Evolutionary conservation across 148 eudicot genomes (phyloP).

Genomic region (Spergularia bocconei): DNA sequence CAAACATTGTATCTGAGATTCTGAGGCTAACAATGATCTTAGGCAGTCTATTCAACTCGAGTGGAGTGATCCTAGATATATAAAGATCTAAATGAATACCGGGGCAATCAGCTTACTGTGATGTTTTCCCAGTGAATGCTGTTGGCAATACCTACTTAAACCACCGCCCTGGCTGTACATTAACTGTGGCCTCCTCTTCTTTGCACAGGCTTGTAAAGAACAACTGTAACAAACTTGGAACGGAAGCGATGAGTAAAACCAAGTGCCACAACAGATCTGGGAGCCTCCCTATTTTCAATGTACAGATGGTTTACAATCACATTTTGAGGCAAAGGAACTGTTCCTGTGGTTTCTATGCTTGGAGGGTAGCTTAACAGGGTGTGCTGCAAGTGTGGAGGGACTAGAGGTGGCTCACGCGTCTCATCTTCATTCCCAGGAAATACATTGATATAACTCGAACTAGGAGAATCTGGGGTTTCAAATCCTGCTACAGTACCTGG

Average conservation of each 20-base stretch:
- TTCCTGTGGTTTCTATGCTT: slow-evolving; percentile 38
- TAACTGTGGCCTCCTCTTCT: slow-evolving; percentile 65
- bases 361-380: slow-evolving; percentile 55
- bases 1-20: slow-evolving; percentile 5
- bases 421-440: slow-evolving; percentile 71
- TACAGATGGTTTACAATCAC: slow-evolving; percentile 85
- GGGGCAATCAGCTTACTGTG: slow-evolving; percentile 11
- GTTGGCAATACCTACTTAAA: slow-evolving; percentile 24
- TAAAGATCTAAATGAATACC: slow-evolving; percentile 4
- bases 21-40: slow-evolving; percentile 17
- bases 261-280: slow-evolving; percentile 80
- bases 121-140: slow-evolving; percentile 3
- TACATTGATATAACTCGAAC: slow-evolving; percentile 65
- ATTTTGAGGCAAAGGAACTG: slow-evolving; percentile 67
- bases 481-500: slow-evolving; percentile 74
- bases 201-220: slow-evolving; percentile 85
- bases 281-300: slow-evolving; percentile 77
- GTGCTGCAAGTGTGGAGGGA: slow-evolving; percentile 77
- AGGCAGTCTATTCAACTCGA: neutral
- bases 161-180: slow-evolving; percentile 29
- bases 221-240: slow-evolving; percentile 81
- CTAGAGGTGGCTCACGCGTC: slow-evolving; percentile 69
- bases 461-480: slow-evolving; percentile 79
- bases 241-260: slow-evolving; percentile 89
- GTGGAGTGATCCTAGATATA: slow-evolving; percentile 15